phyloP scores from a whole-genome alignment of 179 eudicot genomes.

The Spinacia oleracea region DNA sequence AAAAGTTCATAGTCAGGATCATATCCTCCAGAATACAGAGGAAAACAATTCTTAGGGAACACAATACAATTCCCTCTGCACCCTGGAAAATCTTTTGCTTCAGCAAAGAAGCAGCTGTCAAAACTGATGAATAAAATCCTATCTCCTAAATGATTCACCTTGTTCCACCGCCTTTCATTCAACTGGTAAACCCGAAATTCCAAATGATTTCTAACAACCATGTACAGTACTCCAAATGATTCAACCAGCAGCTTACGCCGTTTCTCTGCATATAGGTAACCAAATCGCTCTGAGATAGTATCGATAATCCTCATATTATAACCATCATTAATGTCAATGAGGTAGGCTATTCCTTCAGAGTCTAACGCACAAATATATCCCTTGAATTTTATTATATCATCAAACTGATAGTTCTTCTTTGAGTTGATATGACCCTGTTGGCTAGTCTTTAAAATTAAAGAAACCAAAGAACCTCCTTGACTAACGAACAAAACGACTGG shows the following conservation, averaged over 20 bases:
- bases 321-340: constrained; percentile 14
- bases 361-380: constrained; percentile 8
- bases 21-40: constrained; percentile 3
- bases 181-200: constrained; percentile 8
- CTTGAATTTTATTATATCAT: constrained; percentile 13
- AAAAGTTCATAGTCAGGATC: constrained; percentile 8
- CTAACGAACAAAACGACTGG: neutral
- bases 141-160: constrained; percentile 10
- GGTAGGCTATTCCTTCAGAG: constrained; percentile 18
- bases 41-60: constrained; percentile 18
- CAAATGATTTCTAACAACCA: constrained; percentile 3
- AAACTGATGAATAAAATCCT: constrained; percentile 16
- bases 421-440: neutral
- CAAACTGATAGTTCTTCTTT: neutral
- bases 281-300: neutral
- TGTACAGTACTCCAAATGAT: constrained; percentile 4
- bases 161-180: constrained; percentile 18
- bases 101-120: constrained; percentile 14
- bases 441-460: neutral
- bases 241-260: constrained; percentile 19
- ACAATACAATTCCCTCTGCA: constrained; percentile 22
- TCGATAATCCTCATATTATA: neutral
- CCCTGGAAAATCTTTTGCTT: constrained; percentile 8
- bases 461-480: neutral
- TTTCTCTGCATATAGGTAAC: neutral